Conservation (phyloP, 2,329 filamentous ascomycete genomes). For the Colletotrichum destructivum region DNA sequence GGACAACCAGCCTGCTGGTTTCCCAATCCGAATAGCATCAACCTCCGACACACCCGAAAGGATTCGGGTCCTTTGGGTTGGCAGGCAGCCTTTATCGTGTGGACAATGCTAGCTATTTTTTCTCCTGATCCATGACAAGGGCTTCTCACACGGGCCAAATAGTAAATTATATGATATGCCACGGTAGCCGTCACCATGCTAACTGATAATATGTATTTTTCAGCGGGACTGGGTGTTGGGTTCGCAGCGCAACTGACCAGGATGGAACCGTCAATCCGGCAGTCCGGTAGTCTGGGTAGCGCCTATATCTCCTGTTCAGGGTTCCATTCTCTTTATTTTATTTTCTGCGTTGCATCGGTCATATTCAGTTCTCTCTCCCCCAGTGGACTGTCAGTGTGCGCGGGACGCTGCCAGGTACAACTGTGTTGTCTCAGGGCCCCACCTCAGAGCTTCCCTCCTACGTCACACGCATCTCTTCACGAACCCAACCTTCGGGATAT, state of each 20-base stretch:
- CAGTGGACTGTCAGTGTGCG: constrained; percentile 21
- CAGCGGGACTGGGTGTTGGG: not conserved
- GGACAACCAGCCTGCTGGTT: not conserved
- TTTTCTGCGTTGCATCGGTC: not conserved
- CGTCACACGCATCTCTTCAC: constrained; percentile 23
- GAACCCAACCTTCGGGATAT: not conserved
- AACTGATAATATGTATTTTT: not conserved
- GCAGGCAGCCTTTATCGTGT: no score
- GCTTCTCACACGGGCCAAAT: not conserved
- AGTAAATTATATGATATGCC: not conserved
- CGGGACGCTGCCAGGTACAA: not conserved
- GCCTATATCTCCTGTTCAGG: constrained; percentile 6
- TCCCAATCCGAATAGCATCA: not conserved
- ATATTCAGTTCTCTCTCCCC: no score
- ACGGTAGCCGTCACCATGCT: no score
- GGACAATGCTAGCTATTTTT: no score
- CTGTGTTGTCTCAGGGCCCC: constrained; percentile 20
- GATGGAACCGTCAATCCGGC: not conserved
- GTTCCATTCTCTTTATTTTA: not conserved
- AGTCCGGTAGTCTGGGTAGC: not conserved
- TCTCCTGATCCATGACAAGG: not conserved
- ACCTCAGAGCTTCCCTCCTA: constrained; percentile 19
- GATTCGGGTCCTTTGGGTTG: not conserved
- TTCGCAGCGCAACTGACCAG: not conserved
- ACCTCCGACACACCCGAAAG: constrained; percentile 28